Evolutionary conservation across 306 rosid genomes (phyloP).

Genomic region (Malus asiatica): DNA sequence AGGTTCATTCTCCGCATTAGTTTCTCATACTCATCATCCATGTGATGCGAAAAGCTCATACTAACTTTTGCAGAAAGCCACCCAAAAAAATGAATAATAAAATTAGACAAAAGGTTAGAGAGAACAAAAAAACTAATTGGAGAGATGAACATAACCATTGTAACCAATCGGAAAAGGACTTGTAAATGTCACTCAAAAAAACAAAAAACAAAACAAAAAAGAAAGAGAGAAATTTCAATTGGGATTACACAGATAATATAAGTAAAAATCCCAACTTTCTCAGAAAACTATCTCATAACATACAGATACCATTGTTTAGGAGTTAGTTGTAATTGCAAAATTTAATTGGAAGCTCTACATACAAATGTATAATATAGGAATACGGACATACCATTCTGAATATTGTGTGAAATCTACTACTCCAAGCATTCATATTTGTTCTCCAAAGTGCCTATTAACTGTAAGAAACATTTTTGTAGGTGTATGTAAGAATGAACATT

Average conservation of each 20-base stretch:
- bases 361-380: neutral
- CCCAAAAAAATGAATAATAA: neutral
- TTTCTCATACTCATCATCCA: constrained; percentile 81
- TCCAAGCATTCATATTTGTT: constrained; percentile 88
- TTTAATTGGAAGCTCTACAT: neutral
- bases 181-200: neutral
- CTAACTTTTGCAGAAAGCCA: constrained; percentile 38
- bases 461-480: constrained; percentile 19
- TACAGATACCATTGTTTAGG: neutral
- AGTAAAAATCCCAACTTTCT: neutral
- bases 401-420: constrained; percentile 97
- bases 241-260: too few species aligned
- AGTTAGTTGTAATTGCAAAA: neutral
- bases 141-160: neutral
- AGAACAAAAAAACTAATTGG: constrained; percentile 36
- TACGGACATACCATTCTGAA: constrained; percentile 72
- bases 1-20: constrained; percentile 83
- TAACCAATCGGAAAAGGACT: neutral
- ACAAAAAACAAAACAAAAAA: neutral
- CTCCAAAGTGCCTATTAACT: constrained; percentile 93
- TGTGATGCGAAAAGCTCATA: constrained; percentile 71
- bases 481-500: neutral
- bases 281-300: neutral
- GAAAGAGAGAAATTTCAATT: too few species aligned
- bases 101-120: constrained; percentile 27